phyloP scores from a whole-genome alignment of 306 rosid genomes.

The Ochetophila trinervis region DNA sequence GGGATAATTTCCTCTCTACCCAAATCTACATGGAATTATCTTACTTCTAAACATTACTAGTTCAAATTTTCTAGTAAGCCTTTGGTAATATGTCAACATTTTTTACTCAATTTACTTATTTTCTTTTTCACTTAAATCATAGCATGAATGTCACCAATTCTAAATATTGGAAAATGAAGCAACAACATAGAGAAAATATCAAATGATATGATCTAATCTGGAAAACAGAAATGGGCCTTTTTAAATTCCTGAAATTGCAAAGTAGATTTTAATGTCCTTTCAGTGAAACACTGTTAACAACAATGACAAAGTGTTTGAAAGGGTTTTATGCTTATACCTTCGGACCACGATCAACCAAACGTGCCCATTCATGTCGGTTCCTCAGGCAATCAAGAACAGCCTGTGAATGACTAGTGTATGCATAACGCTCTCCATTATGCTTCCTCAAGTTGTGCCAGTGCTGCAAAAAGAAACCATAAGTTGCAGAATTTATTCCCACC shows the following conservation, averaged over 20 bases:
- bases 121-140: not conserved
- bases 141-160: not conserved
- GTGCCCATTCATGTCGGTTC: conserved; percentile 96
- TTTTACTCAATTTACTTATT: not conserved
- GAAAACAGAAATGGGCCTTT: not conserved
- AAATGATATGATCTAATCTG: too few species aligned
- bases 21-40: not conserved
- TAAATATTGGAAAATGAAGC: not conserved
- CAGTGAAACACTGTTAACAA: not conserved
- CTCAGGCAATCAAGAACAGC: conserved; percentile 97
- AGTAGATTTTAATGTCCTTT: not conserved
- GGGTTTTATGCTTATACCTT: conserved; percentile 54
- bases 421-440: conserved; percentile 98
- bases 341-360: conserved; percentile 94
- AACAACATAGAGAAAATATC: not conserved
- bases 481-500: not conserved
- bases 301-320: not conserved
- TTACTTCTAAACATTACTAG: not conserved
- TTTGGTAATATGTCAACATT: not conserved
- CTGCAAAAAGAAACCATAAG: conserved; percentile 42
- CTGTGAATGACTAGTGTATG: conserved; percentile 94
- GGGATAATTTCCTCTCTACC: not conserved
- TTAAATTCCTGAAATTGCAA: not conserved
- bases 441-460: conserved; percentile 97
- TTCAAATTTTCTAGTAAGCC: not conserved